Conservation (phyloP, 1,139 yeast genomes). For the Meyerozyma carpophila region DNA sequence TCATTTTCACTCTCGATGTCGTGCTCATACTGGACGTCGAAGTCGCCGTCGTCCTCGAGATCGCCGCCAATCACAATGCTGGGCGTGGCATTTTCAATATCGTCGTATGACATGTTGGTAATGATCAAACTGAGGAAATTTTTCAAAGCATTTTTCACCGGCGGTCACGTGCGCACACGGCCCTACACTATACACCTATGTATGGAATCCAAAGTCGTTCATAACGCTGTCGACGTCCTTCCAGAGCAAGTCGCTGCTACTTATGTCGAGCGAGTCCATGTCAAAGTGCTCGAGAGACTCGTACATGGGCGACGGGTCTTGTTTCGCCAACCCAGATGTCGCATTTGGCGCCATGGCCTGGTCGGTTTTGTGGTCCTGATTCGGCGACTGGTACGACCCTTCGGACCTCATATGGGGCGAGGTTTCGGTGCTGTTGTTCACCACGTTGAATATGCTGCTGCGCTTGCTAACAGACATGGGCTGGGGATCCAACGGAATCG, state of each 20-base stretch:
- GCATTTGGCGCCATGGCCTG: neutral
- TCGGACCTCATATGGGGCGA: conserved; percentile 17
- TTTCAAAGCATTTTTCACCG: conserved; percentile 14
- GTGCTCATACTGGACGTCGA: conserved; percentile 37
- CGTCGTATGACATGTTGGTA: conserved; percentile 46
- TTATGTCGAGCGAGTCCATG: conserved; percentile 27
- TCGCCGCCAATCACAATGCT: conserved; percentile 80
- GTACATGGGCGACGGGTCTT: conserved; percentile 28
- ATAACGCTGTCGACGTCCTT: conserved; percentile 86
- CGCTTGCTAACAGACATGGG: conserved; percentile 51
- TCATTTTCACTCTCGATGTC: conserved; percentile 46
- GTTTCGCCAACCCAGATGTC: conserved; percentile 3
- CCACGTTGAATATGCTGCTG: conserved; percentile 37
- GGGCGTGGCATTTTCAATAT: conserved; percentile 81
- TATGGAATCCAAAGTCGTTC: conserved; percentile 91
- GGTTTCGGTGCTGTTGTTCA: conserved; percentile 27
- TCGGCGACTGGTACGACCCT: neutral
- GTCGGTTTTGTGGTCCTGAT: neutral
- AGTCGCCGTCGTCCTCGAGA: conserved; percentile 34
- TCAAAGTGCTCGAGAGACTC: conserved; percentile 30
- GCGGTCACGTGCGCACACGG: neutral
- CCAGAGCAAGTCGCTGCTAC: conserved; percentile 66
- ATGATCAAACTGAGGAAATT: conserved; percentile 1
- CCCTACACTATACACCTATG: conserved; percentile 9
- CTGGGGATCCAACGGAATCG: conserved; percentile 77